Conservation (phyloP, 805 yeast genomes). For the Starmerella powellii region DNA sequence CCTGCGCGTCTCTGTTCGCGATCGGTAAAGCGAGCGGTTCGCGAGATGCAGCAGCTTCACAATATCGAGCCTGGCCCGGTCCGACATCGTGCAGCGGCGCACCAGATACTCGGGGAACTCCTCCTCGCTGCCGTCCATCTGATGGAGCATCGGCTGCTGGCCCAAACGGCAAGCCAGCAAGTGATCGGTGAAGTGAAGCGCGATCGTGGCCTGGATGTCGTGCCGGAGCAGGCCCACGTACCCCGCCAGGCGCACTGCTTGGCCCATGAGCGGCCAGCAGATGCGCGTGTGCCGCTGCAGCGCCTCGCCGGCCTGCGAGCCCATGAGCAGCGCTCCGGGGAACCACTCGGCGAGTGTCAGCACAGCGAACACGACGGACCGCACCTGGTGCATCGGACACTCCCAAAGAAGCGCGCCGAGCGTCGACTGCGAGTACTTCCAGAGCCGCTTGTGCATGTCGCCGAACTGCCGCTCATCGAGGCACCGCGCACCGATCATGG, state of each 20-base stretch:
- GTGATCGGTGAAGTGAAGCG: slow-evolving; percentile 75
- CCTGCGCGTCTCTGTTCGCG: slow-evolving; percentile 27
- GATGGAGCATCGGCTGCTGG: slow-evolving; percentile 64
- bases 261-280: slow-evolving; percentile 91
- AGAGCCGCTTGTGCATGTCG: slow-evolving; percentile 8
- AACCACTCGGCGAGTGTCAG: slow-evolving; percentile 6
- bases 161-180: slow-evolving; percentile 70
- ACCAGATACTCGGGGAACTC: slow-evolving; percentile 36
- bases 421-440: slow-evolving; percentile 7
- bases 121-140: slow-evolving; percentile 39
- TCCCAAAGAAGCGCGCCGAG: slow-evolving; percentile 9
- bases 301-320: slow-evolving; percentile 1
- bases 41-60: slow-evolving; percentile 69
- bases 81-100: slow-evolving; percentile 42
- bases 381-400: slow-evolving; percentile 4
- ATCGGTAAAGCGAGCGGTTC: slow-evolving; percentile 67
- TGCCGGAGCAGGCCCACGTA: slow-evolving; percentile 72
- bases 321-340: slow-evolving; percentile 4
- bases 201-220: slow-evolving; percentile 62
- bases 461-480: background rate
- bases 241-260: slow-evolving; percentile 74
- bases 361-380: slow-evolving; percentile 10
- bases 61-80: slow-evolving; percentile 67
- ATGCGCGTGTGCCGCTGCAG: slow-evolving; percentile 35
- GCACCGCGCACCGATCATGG: slow-evolving; percentile 8